Percentiles rank a stretch among this genome's conserved stretches.
These are phyloP conservation scores for Colletotrichum costaricense DNA, from an alignment of 2,329 filamentous ascomycete genomes.

Conservation along the genomic window DNA sequence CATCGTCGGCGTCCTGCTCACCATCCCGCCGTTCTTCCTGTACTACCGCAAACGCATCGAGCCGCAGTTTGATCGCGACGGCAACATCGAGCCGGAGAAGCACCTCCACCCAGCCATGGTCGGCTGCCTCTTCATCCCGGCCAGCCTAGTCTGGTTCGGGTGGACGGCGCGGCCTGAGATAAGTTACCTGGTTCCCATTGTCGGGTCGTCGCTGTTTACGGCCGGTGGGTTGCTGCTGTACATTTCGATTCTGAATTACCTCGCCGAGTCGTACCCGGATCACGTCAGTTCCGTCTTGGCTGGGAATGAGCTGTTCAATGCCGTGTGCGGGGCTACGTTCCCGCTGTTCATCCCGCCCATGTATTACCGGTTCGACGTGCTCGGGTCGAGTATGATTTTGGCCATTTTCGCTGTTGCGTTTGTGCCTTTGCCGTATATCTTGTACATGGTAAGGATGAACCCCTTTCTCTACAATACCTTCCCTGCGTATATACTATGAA, in stretches of 20 bases:
- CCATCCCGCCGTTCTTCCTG: constrained; percentile 19
- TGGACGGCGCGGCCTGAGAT: constrained; percentile 20
- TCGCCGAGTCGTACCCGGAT: constrained; percentile 19
- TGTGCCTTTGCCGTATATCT: constrained; percentile 17
- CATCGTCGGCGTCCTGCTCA: constrained; percentile 21
- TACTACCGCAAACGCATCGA: constrained; percentile 25
- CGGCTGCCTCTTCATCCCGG: constrained; percentile 13
- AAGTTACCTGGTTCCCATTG: constrained; percentile 11
- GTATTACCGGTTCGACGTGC: constrained; percentile 1
- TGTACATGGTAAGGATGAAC: constrained; percentile 36
- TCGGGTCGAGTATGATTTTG: constrained; percentile 21
- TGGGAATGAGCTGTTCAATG: constrained; percentile 26
- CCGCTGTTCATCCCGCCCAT: constrained; percentile 18
- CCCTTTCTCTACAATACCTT: not conserved
- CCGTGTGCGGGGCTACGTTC: constrained; percentile 23
- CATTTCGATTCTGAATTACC: constrained; percentile 25
- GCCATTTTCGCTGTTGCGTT: constrained; percentile 25
- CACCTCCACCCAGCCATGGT: constrained; percentile 17
- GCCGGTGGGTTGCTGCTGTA: constrained; percentile 19
- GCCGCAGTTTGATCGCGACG: constrained; percentile 12
- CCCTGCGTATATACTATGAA: not conserved
- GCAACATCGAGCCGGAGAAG: constrained; percentile 20
- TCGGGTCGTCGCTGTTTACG: constrained; percentile 19
- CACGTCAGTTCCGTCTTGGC: constrained; percentile 20
- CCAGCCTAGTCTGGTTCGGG: constrained; percentile 26